phyloP scores from a whole-genome alignment of 192 early-diverging fungal species.

The Dissophora ornata region DNA sequence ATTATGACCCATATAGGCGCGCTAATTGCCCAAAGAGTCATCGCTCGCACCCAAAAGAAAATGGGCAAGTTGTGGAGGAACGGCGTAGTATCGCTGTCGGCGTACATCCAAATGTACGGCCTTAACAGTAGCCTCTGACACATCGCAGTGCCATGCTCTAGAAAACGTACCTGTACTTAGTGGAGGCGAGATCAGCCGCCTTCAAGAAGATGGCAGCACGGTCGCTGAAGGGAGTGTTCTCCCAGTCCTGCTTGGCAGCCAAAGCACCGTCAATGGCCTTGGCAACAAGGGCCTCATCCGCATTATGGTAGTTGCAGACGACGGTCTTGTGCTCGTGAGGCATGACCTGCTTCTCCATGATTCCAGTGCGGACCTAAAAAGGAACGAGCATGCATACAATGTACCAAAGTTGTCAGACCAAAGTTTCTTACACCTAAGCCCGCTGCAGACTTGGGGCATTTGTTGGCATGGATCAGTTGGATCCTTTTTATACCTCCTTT shows the following conservation, averaged over 20 bases:
- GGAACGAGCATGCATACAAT: no score
- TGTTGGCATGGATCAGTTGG: background rate
- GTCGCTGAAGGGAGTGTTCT: constrained; percentile 92
- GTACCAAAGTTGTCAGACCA: no score
- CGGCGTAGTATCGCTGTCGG: no score
- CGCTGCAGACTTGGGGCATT: no score
- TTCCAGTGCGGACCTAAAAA: constrained; percentile 64
- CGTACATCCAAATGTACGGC: no score
- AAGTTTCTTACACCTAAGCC: no score
- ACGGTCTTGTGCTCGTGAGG: constrained; percentile 86
- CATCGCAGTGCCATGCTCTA: no score
- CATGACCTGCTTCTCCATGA: constrained; percentile 77
- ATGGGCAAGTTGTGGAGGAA: background rate
- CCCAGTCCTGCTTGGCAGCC: constrained; percentile 88
- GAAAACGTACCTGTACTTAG: constrained; percentile 93
- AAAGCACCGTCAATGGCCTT: constrained; percentile 91
- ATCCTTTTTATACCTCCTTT: constrained; percentile 67
- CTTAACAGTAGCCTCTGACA: no score
- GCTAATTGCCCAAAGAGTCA: constrained; percentile 19
- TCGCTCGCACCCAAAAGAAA: background rate
- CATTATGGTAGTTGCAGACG: constrained; percentile 88
- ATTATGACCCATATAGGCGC: no score
- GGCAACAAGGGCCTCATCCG: constrained; percentile 74
- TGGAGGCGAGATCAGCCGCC: constrained; percentile 92
- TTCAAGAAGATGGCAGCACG: constrained; percentile 96